These are phyloP conservation scores for Aspergillus ibericus DNA, from an alignment of 2,329 filamentous ascomycete genomes.

Conservation along the genomic window DNA sequence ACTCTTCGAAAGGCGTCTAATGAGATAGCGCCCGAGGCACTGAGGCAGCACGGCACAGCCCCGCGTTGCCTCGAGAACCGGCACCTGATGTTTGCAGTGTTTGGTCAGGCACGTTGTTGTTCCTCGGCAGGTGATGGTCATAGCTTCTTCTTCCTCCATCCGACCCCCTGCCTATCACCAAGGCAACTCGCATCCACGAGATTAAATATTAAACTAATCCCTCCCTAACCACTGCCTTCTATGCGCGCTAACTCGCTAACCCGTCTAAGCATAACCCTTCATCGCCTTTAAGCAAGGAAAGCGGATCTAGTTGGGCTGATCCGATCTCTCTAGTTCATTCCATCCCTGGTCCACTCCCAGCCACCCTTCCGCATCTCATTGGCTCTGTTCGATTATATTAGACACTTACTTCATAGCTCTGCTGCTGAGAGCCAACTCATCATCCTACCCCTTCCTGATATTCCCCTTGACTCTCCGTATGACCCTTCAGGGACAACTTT, in stretches of 20 bases:
- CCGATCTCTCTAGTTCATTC: slow-evolving; percentile 18
- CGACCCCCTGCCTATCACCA: neutral
- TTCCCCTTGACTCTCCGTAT: neutral
- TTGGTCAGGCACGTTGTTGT: slow-evolving; percentile 14
- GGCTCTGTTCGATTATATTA: slow-evolving; percentile 14
- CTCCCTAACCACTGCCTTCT: neutral
- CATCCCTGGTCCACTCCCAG: slow-evolving; percentile 17
- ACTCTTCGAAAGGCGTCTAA: neutral
- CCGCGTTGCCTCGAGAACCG: slow-evolving; percentile 14
- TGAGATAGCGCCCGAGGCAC: neutral
- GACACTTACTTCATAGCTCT: slow-evolving; percentile 19
- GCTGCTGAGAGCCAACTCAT: slow-evolving; percentile 13
- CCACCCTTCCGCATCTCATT: slow-evolving; percentile 16
- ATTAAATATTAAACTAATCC: neutral
- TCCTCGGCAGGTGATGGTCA: neutral
- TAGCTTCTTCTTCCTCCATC: neutral
- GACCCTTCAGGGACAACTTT: slow-evolving; percentile 6
- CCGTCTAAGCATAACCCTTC: neutral
- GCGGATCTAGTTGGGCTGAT: slow-evolving; percentile 12
- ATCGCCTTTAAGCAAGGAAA: neutral
- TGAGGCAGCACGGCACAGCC: neutral
- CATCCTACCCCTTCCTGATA: slow-evolving; percentile 6
- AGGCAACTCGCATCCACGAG: neutral
- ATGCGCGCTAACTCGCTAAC: neutral
- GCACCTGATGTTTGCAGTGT: slow-evolving; percentile 11